These are phyloP conservation scores for Apiotrichum brassicae DNA, from an alignment of 1,284 basidiomycete species.

Conservation along the genomic window DNA sequence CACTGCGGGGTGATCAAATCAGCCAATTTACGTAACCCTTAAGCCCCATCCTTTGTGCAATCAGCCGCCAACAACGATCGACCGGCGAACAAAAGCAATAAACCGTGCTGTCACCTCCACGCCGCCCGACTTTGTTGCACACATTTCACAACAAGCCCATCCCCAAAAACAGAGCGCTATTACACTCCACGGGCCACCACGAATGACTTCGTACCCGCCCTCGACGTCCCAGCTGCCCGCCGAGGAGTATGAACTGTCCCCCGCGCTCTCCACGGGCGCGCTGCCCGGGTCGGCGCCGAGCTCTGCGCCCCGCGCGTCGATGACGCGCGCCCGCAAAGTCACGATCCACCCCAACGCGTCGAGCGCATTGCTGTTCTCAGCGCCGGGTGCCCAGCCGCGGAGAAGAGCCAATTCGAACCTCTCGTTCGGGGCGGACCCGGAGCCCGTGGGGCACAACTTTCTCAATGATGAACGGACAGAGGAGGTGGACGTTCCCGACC, in stretches of 20 bases:
- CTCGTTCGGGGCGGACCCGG: background rate
- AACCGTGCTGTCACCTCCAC: too few species aligned
- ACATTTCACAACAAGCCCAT: too few species aligned
- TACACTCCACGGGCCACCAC: background rate
- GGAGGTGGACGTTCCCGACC: conserved; percentile 43
- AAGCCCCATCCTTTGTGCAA: too few species aligned
- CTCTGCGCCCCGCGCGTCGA: conserved; percentile 2
- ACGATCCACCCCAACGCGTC: conserved; percentile 30
- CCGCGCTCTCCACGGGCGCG: background rate
- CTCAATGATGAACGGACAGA: conserved; percentile 22
- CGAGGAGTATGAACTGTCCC: conserved; percentile 33
- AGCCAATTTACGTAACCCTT: too few species aligned
- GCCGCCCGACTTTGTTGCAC: too few species aligned
- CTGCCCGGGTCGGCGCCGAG: conserved; percentile 6
- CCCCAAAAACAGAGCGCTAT: too few species aligned
- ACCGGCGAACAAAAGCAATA: too few species aligned
- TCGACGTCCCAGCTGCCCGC: conserved; percentile 14
- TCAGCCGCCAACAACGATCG: too few species aligned
- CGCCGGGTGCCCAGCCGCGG: conserved; percentile 11
- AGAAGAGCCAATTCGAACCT: background rate
- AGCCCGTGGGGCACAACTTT: conserved; percentile 4
- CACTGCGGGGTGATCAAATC: too few species aligned
- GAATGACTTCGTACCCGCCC: conserved; percentile 19
- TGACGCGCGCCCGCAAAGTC: conserved; percentile 18
- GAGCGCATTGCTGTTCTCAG: conserved; percentile 29